These are phyloP conservation scores for Elongisporangium senticosum DNA, from an alignment of 352 stramenopile species.

Conservation along the genomic window DNA sequence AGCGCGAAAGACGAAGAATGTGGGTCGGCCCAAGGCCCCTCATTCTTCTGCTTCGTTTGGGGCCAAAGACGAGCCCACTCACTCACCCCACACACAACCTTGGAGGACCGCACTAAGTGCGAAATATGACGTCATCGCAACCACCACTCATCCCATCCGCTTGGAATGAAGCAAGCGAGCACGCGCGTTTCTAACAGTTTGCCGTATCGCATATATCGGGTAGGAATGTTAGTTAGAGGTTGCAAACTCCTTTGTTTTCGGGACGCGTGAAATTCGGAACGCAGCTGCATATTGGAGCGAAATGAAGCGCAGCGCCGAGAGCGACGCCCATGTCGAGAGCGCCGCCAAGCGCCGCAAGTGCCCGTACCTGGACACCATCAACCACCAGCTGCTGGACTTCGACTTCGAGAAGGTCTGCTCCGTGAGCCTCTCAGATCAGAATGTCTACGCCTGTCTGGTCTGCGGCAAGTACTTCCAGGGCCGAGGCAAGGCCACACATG, in stretches of 20 bases:
- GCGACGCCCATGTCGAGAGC: slow-evolving; percentile 3
- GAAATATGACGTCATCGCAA: slow-evolving; percentile 2
- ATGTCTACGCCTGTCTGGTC: slow-evolving; percentile 98
- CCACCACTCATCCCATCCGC: not conserved
- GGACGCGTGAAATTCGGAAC: slow-evolving; percentile 9
- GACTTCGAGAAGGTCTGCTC: slow-evolving; percentile 98
- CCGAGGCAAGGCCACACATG: slow-evolving; percentile 87
- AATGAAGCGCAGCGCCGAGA: slow-evolving; percentile 52
- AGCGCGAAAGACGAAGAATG: slow-evolving; percentile 7
- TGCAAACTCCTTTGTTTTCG: slow-evolving; percentile 12
- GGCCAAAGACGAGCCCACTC: not conserved
- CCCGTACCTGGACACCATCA: slow-evolving; percentile 98
- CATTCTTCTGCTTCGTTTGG: slow-evolving; percentile 40
- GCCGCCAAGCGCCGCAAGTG: slow-evolving; percentile 86
- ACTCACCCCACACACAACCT: not conserved
- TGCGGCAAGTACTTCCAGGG: slow-evolving; percentile 99
- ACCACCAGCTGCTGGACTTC: slow-evolving; percentile 97
- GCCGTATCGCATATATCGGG: not conserved
- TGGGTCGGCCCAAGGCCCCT: slow-evolving; percentile 10
- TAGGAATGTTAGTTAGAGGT: not conserved
- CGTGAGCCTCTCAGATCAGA: slow-evolving; percentile 93
- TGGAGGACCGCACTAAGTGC: not conserved
- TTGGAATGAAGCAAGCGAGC: not conserved
- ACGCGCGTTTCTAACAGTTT: not conserved
- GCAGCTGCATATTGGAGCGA: not conserved